Evolutionary conservation across 257 asterid genomes (phyloP).

Genomic region (Gentiana straminea): DNA sequence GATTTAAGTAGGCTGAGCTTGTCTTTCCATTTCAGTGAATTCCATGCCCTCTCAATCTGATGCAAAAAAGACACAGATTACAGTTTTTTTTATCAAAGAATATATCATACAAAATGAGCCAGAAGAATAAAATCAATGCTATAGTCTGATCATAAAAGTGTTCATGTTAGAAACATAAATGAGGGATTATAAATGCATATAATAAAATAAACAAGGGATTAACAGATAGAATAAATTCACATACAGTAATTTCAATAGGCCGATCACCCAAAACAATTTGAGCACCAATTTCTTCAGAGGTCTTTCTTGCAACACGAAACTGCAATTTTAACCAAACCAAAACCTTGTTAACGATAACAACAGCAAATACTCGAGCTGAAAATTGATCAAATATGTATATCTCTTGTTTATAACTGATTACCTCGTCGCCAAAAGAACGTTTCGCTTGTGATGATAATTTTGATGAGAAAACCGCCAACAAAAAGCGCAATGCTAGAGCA

Average conservation of each 20-base stretch:
- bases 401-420: slow-evolving; percentile 6
- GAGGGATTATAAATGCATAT: not conserved
- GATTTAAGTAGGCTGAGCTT: slow-evolving; percentile 51
- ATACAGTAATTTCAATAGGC: slow-evolving; percentile 86
- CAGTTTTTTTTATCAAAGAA: not conserved
- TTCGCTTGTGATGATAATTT: slow-evolving; percentile 63
- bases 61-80: not conserved
- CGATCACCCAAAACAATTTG: slow-evolving; percentile 89
- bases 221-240: slow-evolving; percentile 8
- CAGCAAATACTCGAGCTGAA: not conserved
- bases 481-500: slow-evolving; percentile 68
- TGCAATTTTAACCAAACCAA: slow-evolving; percentile 15
- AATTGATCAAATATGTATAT: not conserved
- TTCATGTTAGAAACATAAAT: not conserved
- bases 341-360: not conserved
- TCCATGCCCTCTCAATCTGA: slow-evolving; percentile 96
- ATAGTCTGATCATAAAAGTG: too few species aligned
- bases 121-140: too few species aligned
- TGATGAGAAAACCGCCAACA: slow-evolving; percentile 76
- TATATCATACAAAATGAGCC: not conserved
- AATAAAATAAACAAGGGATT: too few species aligned
- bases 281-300: slow-evolving; percentile 79
- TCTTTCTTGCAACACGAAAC: slow-evolving; percentile 92
- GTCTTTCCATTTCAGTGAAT: slow-evolving; percentile 62
- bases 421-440: slow-evolving; percentile 90